phyloP scores from a whole-genome alignment of 2,329 filamentous ascomycete genomes.

The Tolypocladium tropicale region DNA sequence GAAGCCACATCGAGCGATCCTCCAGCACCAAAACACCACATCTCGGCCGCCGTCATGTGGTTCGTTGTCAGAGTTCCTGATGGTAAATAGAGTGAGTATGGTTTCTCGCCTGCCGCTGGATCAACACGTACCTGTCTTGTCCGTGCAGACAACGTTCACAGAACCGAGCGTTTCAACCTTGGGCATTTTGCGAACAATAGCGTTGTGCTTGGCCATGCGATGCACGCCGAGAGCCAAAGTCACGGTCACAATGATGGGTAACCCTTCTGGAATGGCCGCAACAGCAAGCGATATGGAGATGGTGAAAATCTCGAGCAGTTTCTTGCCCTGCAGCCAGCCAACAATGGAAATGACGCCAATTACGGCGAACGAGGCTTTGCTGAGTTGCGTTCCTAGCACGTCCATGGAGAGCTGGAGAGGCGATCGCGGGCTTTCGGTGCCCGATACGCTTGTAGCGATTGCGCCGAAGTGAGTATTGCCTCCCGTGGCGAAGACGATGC shows the following conservation, averaged over 20 bases:
- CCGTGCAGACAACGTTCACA: constrained; percentile 99
- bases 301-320: constrained; percentile 88
- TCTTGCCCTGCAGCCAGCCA: constrained; percentile 82
- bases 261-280: constrained; percentile 87
- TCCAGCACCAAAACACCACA: constrained; percentile 81
- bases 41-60: constrained; percentile 93
- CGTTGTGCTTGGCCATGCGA: constrained; percentile 89
- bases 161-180: constrained; percentile 96
- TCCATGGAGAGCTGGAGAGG: constrained; percentile 96
- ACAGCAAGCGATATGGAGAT: constrained; percentile 96
- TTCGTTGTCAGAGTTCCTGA: constrained; percentile 86
- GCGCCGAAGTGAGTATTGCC: constrained; percentile 91
- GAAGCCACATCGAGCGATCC: constrained; percentile 41
- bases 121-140: constrained; percentile 62
- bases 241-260: constrained; percentile 97
- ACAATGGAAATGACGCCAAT: constrained; percentile 89
- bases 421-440: constrained; percentile 90
- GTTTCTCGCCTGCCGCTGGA: background rate
- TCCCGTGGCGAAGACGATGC: constrained; percentile 94
- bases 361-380: constrained; percentile 91
- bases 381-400: constrained; percentile 87
- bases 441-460: constrained; percentile 86
- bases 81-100: background rate
- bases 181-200: constrained; percentile 89
- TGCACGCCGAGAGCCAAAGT: constrained; percentile 90